Base-by-base conservation (phyloP, 352 stramenopile genomes). In the Pythium oligandrum region DNA sequence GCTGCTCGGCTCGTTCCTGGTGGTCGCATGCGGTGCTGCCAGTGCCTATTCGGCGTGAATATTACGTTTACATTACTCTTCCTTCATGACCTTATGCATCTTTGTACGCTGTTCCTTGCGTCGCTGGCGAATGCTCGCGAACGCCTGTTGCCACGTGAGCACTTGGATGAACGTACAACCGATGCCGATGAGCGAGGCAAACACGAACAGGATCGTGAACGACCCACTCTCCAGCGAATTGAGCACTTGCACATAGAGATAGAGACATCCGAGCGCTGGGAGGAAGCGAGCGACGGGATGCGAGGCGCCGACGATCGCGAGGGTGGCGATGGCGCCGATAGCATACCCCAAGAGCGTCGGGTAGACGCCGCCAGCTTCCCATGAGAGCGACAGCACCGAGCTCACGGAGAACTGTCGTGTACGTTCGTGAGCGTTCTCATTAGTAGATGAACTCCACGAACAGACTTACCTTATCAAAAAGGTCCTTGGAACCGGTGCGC, bases 91-190 rank as follows among this genome's bases (percentile, higher is more conserved):
- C 37, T 75, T 73, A 37, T 40, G 42, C 26, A 59, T 66, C 12
- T 62, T 59, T 6, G 30, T 47, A 40, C 57, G 53, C 34, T 58
- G 46, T 32, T 51, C 40, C 46, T 56, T 61, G 36, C 48, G 40
- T 31, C 64, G 63, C 1, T 49, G 53, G 26, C 56, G 64, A 10
- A 85, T 36, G 53, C 75, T 66, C 11, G 75, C 68, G n/a, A 72
- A 76, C 43, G 77, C 71, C n/a, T 80, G 60, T 17, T 78, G 53
- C 57, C 78, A 74, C 35, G 76, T 83, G 5, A 62, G 46, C 39
- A 83, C 54, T 48, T 88, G 78, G 34, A 83, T 62, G 51, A 77
- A 83, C 11, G 76, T 86, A 44, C 76, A 90, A 31, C 62, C 68
- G 10, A 73, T 57, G 37, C 78, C 78, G 3, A 70, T 72, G 40